Percentiles rank a stretch among this genome's conserved stretches.
Conservation (phyloP, 306 rosid genomes). For the Vicia villosa region DNA sequence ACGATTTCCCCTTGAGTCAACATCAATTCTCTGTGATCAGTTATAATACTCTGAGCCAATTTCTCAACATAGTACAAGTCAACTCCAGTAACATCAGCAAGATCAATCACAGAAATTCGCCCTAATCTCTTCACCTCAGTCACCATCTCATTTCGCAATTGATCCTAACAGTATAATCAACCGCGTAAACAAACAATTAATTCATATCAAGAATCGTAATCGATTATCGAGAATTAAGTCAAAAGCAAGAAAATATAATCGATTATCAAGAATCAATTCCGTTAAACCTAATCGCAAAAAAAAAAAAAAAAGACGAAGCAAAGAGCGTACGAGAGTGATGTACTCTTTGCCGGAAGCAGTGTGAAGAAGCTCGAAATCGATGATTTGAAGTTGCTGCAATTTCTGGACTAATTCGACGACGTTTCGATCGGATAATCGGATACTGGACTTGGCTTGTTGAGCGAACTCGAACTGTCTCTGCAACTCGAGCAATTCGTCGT, state of each 20-base stretch:
- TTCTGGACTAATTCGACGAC: constrained; percentile 94
- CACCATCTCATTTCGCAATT: constrained; percentile 76
- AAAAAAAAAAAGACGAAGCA: neutral
- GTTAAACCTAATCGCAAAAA: constrained; percentile 31
- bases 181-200: neutral
- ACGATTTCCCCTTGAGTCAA: constrained; percentile 85
- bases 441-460: constrained; percentile 90
- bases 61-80: constrained; percentile 90
- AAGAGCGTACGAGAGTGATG: constrained; percentile 77
- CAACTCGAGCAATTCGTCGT: constrained; percentile 86
- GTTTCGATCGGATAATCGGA: constrained; percentile 91
- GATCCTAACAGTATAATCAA: constrained; percentile 57
- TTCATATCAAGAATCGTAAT: constrained; percentile 2
- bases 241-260: neutral
- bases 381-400: constrained; percentile 85
- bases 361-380: constrained; percentile 95
- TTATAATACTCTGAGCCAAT: constrained; percentile 61
- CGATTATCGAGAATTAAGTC: neutral
- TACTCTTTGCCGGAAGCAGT: constrained; percentile 96
- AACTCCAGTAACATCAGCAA: constrained; percentile 81
- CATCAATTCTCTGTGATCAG: constrained; percentile 64
- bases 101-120: constrained; percentile 81
- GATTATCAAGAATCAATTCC: neutral
- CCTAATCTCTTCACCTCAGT: constrained; percentile 73
- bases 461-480: constrained; percentile 96